Percentiles rank a stretch among this genome's conserved stretches.
Conservation (phyloP, 75 land plant species). For the Isoetes taiwanensis region DNA sequence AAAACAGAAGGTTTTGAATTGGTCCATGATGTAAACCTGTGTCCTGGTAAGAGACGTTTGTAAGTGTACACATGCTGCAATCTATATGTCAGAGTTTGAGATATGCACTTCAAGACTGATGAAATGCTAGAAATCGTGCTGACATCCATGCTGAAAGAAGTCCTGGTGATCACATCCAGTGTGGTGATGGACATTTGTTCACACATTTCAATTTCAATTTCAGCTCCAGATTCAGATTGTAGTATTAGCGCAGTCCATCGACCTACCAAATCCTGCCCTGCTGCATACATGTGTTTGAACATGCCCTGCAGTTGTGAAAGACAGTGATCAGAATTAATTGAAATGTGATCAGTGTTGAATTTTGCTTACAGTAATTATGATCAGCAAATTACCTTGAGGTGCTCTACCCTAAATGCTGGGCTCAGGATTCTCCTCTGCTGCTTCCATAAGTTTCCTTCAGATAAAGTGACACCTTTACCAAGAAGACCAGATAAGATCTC, state of each 20-base stretch:
- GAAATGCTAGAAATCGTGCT: background rate
- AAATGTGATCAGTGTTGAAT: background rate
- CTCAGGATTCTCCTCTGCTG: conserved; percentile 1
- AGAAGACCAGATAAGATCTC: background rate
- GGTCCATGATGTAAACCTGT: background rate
- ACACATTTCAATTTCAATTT: background rate
- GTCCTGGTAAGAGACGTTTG: background rate
- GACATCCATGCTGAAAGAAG: background rate
- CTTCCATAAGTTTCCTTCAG: background rate
- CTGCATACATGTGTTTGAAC: background rate
- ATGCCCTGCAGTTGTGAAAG: background rate
- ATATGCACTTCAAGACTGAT: background rate
- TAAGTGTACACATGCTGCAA: background rate
- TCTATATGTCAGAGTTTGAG: background rate
- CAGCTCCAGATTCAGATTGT: background rate
- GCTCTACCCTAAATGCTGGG: background rate
- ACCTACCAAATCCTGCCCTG: background rate
- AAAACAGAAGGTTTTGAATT: background rate
- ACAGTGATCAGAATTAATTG: background rate
- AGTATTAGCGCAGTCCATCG: background rate
- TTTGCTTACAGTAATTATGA: background rate
- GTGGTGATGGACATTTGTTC: background rate
- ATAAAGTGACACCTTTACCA: background rate
- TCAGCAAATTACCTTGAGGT: background rate
- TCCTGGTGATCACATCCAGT: background rate